phyloP scores from a whole-genome alignment of 2,329 filamentous ascomycete species.

The Juglanconis juglandina region DNA sequence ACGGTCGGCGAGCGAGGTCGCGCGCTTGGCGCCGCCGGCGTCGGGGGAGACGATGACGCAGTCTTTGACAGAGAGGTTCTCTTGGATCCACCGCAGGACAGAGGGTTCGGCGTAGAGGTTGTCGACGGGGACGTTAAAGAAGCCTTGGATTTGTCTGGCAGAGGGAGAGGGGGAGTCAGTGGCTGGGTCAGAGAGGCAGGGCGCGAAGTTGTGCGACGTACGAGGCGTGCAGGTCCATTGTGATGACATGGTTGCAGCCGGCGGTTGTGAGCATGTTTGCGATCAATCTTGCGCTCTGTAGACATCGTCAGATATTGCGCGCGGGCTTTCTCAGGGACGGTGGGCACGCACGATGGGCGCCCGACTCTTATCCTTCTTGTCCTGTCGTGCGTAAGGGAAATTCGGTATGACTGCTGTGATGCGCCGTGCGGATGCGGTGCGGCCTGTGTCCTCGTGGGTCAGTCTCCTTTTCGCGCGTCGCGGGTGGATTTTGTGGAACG shows the following conservation, averaged over 20 bases:
- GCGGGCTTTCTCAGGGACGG: background rate
- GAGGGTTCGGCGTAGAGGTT: constrained; percentile 87
- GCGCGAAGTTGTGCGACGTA: constrained; percentile 42
- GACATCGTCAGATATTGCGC: background rate
- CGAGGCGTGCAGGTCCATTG: constrained; percentile 93
- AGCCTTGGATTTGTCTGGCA: constrained; percentile 80
- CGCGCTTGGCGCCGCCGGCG: constrained; percentile 92
- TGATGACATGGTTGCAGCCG: constrained; percentile 76
- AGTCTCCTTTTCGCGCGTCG: background rate
- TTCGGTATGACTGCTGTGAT: constrained; percentile 96
- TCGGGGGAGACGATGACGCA: constrained; percentile 94
- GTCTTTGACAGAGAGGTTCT: constrained; percentile 78
- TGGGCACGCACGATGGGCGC: constrained; percentile 65
- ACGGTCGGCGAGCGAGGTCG: constrained; percentile 89
- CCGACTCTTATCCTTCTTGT: constrained; percentile 63
- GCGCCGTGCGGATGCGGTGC: constrained; percentile 73
- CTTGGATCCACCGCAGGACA: constrained; percentile 68
- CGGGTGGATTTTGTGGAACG: constrained; percentile 18
- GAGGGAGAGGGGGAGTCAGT: constrained; percentile 57
- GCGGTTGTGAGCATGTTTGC: constrained; percentile 97
- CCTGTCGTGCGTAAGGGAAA: constrained; percentile 93
- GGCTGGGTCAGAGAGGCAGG: background rate
- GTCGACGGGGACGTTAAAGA: constrained; percentile 98
- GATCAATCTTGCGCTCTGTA: constrained; percentile 77
- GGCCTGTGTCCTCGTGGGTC: constrained; percentile 5